phyloP scores from a whole-genome alignment of 768 basidiomycete species.

The Vararia minispora region DNA sequence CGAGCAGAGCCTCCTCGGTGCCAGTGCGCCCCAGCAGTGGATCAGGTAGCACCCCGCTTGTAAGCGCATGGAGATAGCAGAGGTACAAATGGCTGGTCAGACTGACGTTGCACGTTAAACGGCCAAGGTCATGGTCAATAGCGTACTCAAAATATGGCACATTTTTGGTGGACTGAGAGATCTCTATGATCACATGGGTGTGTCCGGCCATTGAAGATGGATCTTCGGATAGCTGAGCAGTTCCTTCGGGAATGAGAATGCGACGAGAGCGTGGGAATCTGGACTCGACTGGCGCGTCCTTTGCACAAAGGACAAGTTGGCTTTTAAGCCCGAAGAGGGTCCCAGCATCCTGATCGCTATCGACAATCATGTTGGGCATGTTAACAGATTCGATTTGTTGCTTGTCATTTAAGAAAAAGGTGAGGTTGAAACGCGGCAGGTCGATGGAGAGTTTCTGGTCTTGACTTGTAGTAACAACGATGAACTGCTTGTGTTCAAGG shows the following conservation, averaged over 20 bases:
- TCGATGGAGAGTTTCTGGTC: constrained; percentile 22
- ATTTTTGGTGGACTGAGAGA: neutral
- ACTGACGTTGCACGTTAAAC: constrained; percentile 18
- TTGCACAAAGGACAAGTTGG: constrained; percentile 16
- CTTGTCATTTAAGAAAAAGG: constrained; percentile 25
- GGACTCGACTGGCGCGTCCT: no score
- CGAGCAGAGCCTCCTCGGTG: constrained; percentile 30
- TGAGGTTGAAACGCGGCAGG: constrained; percentile 30
- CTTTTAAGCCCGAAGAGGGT: constrained; percentile 33
- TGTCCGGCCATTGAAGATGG: no score
- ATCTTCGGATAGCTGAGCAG: neutral
- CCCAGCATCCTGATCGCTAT: constrained; percentile 28
- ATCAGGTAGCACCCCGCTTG: constrained; percentile 30
- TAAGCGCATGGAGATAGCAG: constrained; percentile 35
- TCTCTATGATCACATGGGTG: no score
- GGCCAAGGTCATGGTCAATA: constrained; percentile 21
- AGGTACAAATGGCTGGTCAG: constrained; percentile 23
- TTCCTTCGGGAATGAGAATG: constrained; percentile 5
- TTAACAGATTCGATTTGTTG: constrained; percentile 27
- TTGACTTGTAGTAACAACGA: no score
- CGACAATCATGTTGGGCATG: constrained; percentile 31
- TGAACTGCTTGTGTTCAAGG: no score
- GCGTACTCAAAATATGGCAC: constrained; percentile 20
- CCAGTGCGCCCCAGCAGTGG: constrained; percentile 33
- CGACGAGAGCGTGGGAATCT: constrained; percentile 5